Base-by-base conservation (phyloP, 306 rosid genomes). In the Lablab purpureus region DNA sequence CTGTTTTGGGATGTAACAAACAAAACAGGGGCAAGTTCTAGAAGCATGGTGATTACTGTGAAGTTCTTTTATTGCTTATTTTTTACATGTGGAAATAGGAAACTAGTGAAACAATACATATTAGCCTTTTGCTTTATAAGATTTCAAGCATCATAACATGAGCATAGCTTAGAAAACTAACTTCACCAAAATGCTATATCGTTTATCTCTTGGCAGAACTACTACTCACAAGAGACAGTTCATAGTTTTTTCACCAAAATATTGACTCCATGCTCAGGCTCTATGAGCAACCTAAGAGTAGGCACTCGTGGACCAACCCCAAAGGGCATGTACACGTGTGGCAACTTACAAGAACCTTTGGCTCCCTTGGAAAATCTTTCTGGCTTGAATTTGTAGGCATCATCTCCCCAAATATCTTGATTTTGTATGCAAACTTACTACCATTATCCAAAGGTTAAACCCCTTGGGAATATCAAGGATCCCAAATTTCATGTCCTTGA, bases 261-360 rank as follows among this genome's bases (percentile, higher is more conserved):
- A 73, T 67, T 43, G 28, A 87, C 81, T 23, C 92, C 92, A 63
- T 81, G 46, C 45, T 82, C 78, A 15, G 86, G 85, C 60, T 86
- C 78, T 11, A 87, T 11, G 7, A 81, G 73, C 60, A 84, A 14
- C 46, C 13, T 75, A 7, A 77, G 63, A 66, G 70, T 19, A 4
- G 87, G 87, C 4, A 83, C 78, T 43, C 87, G 12, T 43, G 87
- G 87, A 2, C 84, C 87, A 60, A 67, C 62, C 25, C 84, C 87
- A 58, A 83, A 83, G 11, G 84, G 87, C 84, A 74, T 74, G 58
- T 83, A 83, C 69, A 74, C 46, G 25, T 83, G 69, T 83, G 84
- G 84, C 17, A 46, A 15, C 68, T 79, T 83, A 28, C 84, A 83
- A 37, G 84, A 73, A 19, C 87, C 81, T 36, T 13, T 22, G 13